A percentile compares a stretch with the other conserved stretches of the same genome.
Conservation (phyloP, 208 protist genomes). For the Leishmania aethiopica region DNA sequence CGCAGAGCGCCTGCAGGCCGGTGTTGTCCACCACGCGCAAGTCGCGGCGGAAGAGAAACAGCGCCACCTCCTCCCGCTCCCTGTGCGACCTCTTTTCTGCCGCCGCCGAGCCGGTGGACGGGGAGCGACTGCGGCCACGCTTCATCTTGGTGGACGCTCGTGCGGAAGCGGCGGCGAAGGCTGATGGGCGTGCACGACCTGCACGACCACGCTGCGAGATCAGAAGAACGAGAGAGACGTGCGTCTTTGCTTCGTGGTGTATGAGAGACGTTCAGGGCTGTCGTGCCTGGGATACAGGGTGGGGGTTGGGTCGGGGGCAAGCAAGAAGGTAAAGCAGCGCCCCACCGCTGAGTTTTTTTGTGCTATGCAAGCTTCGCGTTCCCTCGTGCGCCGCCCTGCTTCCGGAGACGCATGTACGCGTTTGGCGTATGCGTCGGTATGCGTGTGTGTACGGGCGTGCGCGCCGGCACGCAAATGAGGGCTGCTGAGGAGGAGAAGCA, state of each 20-base stretch:
- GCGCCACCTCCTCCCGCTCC: slow-evolving; percentile 38
- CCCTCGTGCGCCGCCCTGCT: background rate
- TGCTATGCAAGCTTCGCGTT: background rate
- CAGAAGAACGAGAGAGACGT: slow-evolving; percentile 20
- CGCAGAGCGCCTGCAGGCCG: slow-evolving; percentile 44
- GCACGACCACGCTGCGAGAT: slow-evolving; percentile 19
- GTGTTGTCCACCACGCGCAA: slow-evolving; percentile 75
- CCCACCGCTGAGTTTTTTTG: background rate
- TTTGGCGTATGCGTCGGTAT: background rate
- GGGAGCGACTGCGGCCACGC: slow-evolving; percentile 29
- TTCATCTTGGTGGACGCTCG: slow-evolving; percentile 12
- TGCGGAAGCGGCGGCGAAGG: background rate
- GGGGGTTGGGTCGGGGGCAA: background rate
- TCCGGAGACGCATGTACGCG: background rate
- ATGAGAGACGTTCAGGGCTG: background rate
- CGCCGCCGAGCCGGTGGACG: background rate
- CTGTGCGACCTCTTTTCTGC: slow-evolving; percentile 17
- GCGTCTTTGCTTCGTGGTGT: background rate
- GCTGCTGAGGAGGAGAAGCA: background rate
- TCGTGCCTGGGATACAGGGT: background rate
- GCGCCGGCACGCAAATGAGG: background rate
- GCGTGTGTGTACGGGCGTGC: background rate
- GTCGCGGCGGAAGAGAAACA: slow-evolving; percentile 78
- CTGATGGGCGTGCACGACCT: background rate
- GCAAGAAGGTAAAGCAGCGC: background rate